These are phyloP conservation scores for Cyclanthera cordifolia DNA, from an alignment of 306 rosid genomes.

Conservation along the genomic window DNA sequence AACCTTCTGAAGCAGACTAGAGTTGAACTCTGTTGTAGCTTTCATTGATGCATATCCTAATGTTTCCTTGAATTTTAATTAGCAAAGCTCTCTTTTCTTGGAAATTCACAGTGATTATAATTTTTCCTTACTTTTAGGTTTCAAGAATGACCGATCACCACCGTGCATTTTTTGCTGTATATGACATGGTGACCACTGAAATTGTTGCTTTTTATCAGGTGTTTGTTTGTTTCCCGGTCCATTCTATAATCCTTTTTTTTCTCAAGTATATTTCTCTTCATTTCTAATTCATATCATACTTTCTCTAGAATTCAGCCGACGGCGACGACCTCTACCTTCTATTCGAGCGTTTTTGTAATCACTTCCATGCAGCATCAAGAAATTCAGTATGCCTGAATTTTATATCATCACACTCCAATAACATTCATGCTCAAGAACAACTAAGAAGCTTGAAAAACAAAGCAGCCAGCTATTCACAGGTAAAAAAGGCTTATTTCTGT, in stretches of 20 bases:
- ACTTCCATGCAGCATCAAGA: slow-evolving; percentile 68
- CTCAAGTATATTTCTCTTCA: background rate
- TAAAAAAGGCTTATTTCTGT: slow-evolving; percentile 1
- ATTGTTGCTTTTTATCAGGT: slow-evolving; percentile 89
- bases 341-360: slow-evolving; percentile 79
- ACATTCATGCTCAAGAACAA: slow-evolving; percentile 64
- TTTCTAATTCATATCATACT: slow-evolving; percentile 25
- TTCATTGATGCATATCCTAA: background rate
- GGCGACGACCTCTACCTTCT: slow-evolving; percentile 75
- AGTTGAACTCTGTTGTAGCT: background rate
- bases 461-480: slow-evolving; percentile 68
- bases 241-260: background rate
- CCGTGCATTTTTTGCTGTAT: slow-evolving; percentile 71
- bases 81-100: slow-evolving; percentile 11
- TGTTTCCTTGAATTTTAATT: slow-evolving; percentile 12
- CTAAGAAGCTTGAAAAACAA: slow-evolving; percentile 52
- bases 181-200: slow-evolving; percentile 96
- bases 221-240: background rate
- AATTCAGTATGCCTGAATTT: slow-evolving; percentile 60
- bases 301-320: slow-evolving; percentile 67
- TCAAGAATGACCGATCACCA: slow-evolving; percentile 68
- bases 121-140: slow-evolving; percentile 34
- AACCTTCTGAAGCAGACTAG: background rate
- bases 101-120: slow-evolving; percentile 14
- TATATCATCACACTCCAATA: slow-evolving; percentile 82